phyloP scores from a whole-genome alignment of 352 stramenopile species.

The Globisporangium iwayamae region DNA sequence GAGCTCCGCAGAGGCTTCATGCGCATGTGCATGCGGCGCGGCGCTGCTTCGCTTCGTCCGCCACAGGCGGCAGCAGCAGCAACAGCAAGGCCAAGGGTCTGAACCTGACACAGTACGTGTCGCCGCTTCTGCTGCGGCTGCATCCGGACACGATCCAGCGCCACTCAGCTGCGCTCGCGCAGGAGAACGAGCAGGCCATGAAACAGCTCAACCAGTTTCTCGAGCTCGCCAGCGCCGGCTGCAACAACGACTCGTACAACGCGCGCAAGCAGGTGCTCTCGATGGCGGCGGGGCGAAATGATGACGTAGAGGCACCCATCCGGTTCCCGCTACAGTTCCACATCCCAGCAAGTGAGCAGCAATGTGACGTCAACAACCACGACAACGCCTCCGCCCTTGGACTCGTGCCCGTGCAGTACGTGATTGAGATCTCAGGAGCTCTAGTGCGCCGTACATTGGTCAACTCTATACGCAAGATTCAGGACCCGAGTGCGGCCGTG shows the following conservation, averaged over 20 bases:
- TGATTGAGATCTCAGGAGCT: conserved; percentile 42
- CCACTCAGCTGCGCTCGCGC: conserved; percentile 35
- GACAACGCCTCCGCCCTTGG: neutral
- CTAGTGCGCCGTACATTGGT: conserved; percentile 57
- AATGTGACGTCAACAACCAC: neutral
- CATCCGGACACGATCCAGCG: conserved; percentile 67
- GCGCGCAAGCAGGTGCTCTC: conserved; percentile 51
- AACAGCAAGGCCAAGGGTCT: conserved; percentile 16
- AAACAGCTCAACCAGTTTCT: conserved; percentile 81
- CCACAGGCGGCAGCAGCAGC: neutral
- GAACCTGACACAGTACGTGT: conserved; percentile 63
- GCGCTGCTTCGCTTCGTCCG: conserved; percentile 6
- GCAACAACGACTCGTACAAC: conserved; percentile 65
- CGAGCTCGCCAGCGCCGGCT: conserved; percentile 53
- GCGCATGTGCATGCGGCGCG: neutral
- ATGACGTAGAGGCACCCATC: conserved; percentile 28
- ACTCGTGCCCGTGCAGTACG: conserved; percentile 28
- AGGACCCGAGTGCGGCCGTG: conserved; percentile 30
- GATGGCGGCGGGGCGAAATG: conserved; percentile 19
- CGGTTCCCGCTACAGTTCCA: conserved; percentile 60
- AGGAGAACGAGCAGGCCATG: conserved; percentile 64
- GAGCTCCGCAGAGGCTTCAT: neutral
- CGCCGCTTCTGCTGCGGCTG: conserved; percentile 63
- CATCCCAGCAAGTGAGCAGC: conserved; percentile 19
- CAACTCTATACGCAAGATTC: conserved; percentile 25